Percentiles rank a stretch among this genome's conserved stretches.
Conservation (phyloP, 78 protist species). For the Polysphondylium violaceum region DNA sequence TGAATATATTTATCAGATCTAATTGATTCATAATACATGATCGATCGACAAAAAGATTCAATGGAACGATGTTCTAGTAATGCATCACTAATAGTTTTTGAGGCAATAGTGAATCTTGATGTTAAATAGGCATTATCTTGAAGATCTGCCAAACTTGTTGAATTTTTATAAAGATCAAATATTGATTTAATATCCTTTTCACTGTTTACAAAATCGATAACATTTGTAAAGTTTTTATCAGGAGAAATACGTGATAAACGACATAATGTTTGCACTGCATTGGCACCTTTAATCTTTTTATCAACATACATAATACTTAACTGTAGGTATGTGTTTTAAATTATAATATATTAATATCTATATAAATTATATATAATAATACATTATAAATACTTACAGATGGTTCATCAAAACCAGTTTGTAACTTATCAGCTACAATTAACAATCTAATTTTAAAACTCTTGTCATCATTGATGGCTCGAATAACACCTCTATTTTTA, state of each 20-base stretch:
- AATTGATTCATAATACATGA: neutral
- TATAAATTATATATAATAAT: neutral
- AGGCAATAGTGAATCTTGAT: neutral
- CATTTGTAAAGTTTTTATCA: conserved; percentile 18
- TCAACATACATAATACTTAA: conserved; percentile 69
- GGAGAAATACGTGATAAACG: conserved; percentile 69
- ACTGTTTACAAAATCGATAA: conserved; percentile 51
- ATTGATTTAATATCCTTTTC: conserved; percentile 18
- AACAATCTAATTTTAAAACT: conserved; percentile 34
- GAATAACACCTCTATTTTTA: conserved; percentile 58
- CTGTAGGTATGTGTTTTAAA: neutral
- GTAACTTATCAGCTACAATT: conserved; percentile 76
- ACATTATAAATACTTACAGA: conserved; percentile 3
- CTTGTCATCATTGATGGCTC: conserved; percentile 50
- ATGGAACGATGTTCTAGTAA: neutral
- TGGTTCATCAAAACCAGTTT: conserved; percentile 83
- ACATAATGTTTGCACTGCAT: conserved; percentile 65
- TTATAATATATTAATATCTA: neutral
- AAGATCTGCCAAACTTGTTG: conserved; percentile 48
- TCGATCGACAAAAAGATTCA: conserved; percentile 15
- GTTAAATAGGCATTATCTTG: conserved; percentile 1
- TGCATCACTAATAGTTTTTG: neutral
- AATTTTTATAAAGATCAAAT: conserved; percentile 13
- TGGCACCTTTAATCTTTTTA: conserved; percentile 70
- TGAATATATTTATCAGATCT: neutral